Evolutionary conservation across 768 basidiomycete species (phyloP).

Genomic region (Coprinopsis strossmayeri): DNA sequence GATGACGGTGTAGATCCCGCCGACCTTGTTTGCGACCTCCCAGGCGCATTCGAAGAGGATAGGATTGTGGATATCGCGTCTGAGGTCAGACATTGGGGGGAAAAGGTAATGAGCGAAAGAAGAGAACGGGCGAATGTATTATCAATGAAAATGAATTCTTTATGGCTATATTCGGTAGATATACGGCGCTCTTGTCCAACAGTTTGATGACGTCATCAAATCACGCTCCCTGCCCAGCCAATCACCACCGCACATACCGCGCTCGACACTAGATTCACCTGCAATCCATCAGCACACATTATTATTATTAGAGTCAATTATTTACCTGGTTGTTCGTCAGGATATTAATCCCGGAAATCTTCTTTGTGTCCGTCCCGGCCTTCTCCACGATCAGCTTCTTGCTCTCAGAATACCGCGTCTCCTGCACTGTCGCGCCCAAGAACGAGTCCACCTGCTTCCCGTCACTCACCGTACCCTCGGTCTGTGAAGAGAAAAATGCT

Average conservation of each 20-base stretch:
- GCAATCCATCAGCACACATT: background rate
- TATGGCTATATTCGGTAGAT: no score
- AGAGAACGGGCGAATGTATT: no score
- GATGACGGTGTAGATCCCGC: constrained; percentile 99
- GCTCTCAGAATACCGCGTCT: constrained; percentile 62
- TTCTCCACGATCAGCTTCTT: constrained; percentile 63
- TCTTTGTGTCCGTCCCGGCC: constrained; percentile 26
- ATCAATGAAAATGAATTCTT: no score
- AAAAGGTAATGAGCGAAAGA: constrained; percentile 10
- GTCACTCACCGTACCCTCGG: background rate
- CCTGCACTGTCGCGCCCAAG: constrained; percentile 82
- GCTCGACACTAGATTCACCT: constrained; percentile 40
- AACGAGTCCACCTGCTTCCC: constrained; percentile 76
- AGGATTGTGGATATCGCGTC: constrained; percentile 72
- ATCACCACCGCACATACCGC: constrained; percentile 25
- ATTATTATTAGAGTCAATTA: constrained; percentile 11
- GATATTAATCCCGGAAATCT: constrained; percentile 59
- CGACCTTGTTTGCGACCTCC: constrained; percentile 99
- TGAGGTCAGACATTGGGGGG: constrained; percentile 29
- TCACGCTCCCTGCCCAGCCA: constrained; percentile 19
- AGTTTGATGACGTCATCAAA: constrained; percentile 22
- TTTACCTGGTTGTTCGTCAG: constrained; percentile 80
- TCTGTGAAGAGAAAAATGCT: constrained; percentile 19
- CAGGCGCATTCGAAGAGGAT: constrained; percentile 93
- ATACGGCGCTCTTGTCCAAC: no score